Evolutionary conservation across 345 rosid genomes (phyloP), one percentile per base, ranked within the genome.

Genomic region (Leavenworthia alabamica): DNA sequence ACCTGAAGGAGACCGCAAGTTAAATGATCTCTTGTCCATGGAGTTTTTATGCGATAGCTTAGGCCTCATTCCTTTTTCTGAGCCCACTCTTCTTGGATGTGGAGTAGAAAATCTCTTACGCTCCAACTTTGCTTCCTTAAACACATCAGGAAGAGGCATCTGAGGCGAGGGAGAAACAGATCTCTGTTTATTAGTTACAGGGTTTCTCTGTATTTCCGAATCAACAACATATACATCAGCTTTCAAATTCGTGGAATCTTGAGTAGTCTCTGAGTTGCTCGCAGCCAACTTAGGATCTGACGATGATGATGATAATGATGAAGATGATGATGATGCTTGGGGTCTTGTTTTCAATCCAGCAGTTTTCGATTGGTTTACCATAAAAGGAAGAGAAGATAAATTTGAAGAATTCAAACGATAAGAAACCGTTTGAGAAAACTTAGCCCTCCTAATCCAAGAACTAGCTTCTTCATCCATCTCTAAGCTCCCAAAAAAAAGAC

Each of bases 381-480:
- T 33, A 16, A 89, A 43, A 26, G 82, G 72, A 26, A 80, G 56
- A 54, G 90, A 73, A 28, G 75, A 70, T 74, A 84, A 71, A 66
- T 66, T 78, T 6, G 95, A 80, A 11, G 85, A 56, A 67, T 90
- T 87, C 26, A 90, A 48, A 60, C 99, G 83, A 54, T 88, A 83
- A 64, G 81, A 90, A 66, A 94, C 75, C 3, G 97, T 94, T 7
- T 86, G 95, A 27, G 99, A 90, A 71, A 78, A 94, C 28, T 88
- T 94, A 0, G 95, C 59, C 76, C 99, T 82, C 82, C 99, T 80
- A 32, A 94, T 71, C 99, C 96, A 94, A 31, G 97, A 94, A 75
- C 40, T 49, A 56, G 79, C 72, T 19, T 84, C 93, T 52, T 83
- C 97, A 64, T 71, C 90, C 96, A 88, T 93, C 36, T 71, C 67